Evolutionary conservation across 169 alveolate species (phyloP).

Genomic region (Plasmodium blacklocki): DNA sequence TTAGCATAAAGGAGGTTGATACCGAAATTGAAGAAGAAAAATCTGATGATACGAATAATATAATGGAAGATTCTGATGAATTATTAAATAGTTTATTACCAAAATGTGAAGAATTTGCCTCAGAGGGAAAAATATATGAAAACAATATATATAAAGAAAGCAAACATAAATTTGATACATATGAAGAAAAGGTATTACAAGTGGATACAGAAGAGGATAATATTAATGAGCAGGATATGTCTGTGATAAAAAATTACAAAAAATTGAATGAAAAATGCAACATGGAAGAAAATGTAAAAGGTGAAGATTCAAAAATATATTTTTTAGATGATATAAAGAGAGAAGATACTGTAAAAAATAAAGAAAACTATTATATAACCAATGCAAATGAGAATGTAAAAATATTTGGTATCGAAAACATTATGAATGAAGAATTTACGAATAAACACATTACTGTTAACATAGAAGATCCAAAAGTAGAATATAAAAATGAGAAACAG

Average conservation of each 20-base stretch:
- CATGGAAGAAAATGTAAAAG: neutral
- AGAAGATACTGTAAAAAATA: neutral
- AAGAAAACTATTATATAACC: neutral
- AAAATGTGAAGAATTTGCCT: too few relatives aligned
- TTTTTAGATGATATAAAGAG: neutral
- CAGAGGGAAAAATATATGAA: neutral
- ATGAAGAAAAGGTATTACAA: neutral
- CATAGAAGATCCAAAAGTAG: neutral
- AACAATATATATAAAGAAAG: neutral
- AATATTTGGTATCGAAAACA: neutral
- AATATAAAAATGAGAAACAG: neutral
- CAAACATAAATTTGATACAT: neutral
- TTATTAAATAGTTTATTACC: neutral
- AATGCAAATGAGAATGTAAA: neutral
- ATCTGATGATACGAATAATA: neutral
- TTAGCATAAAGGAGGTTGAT: neutral
- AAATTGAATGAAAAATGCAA: neutral
- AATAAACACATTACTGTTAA: slow-evolving; percentile 5
- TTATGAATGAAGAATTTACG: neutral
- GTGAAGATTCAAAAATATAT: neutral
- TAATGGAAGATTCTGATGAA: neutral
- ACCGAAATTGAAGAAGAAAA: neutral
- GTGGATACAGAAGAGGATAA: neutral
- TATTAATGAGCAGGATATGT: neutral
- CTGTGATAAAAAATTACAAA: neutral